Evolutionary conservation across 2,329 filamentous ascomycete genomes (phyloP).

Genomic region (Ophiocordyceps camponoti-floridani): DNA sequence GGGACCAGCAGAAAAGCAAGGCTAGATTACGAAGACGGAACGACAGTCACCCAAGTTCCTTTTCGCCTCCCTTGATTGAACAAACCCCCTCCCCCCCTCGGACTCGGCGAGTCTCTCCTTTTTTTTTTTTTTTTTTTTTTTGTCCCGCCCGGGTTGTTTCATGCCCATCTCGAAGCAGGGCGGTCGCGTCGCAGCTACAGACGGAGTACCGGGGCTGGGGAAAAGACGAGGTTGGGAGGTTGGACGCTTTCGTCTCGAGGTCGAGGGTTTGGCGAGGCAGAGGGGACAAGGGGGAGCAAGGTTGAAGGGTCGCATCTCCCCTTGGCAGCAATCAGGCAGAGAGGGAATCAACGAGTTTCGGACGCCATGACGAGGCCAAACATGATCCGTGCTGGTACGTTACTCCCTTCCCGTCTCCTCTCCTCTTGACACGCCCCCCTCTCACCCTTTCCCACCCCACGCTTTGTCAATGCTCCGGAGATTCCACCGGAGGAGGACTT

Average conservation of each 20-base stretch:
- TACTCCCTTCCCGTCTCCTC: constrained; percentile 5
- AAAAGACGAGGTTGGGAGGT: no score
- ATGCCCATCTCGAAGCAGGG: constrained; percentile 1
- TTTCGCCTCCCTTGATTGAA: no score
- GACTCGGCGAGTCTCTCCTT: background rate
- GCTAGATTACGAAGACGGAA: no score
- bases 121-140: no score
- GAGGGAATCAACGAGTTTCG: background rate
- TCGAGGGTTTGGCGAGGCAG: background rate
- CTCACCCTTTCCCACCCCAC: constrained; percentile 2
- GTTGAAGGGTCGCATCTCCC: background rate
- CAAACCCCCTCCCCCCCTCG: background rate
- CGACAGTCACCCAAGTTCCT: background rate
- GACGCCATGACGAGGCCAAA: constrained; percentile 37
- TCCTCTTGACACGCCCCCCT: no score
- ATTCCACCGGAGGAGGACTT: background rate
- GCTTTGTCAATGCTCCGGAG: constrained; percentile 4
- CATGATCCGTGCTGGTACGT: constrained; percentile 44
- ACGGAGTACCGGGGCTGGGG: no score
- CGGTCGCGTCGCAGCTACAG: no score
- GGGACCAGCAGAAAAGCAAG: no score
- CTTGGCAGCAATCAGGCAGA: background rate
- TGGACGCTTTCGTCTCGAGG: no score
- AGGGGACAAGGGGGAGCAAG: background rate
- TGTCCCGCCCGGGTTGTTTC: background rate